phyloP scores from a whole-genome alignment of 108 stramenopile species.

The Nitzschia palea region DNA sequence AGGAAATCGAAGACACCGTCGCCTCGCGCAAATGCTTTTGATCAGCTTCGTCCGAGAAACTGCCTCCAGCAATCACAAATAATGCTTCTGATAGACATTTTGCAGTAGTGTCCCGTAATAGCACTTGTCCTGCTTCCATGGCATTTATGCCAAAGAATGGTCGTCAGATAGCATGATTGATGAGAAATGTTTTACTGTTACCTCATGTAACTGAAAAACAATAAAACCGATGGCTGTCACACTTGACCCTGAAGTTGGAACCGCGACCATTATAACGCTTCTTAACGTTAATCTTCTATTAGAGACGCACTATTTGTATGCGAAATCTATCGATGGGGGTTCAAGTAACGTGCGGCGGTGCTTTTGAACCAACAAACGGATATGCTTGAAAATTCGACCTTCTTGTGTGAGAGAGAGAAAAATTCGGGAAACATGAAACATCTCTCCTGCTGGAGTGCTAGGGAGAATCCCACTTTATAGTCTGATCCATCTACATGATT shows the following conservation, averaged over 20 bases:
- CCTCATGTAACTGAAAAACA: too few relatives aligned
- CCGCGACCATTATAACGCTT: too few relatives aligned
- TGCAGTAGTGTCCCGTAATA: neutral
- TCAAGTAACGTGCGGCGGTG: neutral
- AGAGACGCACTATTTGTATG: too few relatives aligned
- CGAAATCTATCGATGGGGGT: neutral
- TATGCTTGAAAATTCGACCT: neutral
- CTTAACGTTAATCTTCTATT: too few relatives aligned
- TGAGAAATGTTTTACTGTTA: too few relatives aligned
- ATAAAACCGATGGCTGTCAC: too few relatives aligned
- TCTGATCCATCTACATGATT: too few relatives aligned
- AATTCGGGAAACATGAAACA: too few relatives aligned
- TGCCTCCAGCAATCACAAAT: conserved; percentile 18
- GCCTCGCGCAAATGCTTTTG: conserved; percentile 20
- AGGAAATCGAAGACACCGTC: conserved; percentile 36
- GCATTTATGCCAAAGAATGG: neutral
- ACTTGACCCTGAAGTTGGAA: too few relatives aligned
- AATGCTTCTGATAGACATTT: conserved; percentile 13
- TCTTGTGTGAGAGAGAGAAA: too few relatives aligned
- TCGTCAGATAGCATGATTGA: neutral
- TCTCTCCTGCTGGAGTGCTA: too few relatives aligned
- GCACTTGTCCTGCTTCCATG: neutral
- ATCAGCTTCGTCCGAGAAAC: neutral
- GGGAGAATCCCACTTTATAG: too few relatives aligned
- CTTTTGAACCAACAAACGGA: neutral